phyloP scores from a whole-genome alignment of 371 early-diverging fungal genomes.

The Rhizomucor miehei region DNA sequence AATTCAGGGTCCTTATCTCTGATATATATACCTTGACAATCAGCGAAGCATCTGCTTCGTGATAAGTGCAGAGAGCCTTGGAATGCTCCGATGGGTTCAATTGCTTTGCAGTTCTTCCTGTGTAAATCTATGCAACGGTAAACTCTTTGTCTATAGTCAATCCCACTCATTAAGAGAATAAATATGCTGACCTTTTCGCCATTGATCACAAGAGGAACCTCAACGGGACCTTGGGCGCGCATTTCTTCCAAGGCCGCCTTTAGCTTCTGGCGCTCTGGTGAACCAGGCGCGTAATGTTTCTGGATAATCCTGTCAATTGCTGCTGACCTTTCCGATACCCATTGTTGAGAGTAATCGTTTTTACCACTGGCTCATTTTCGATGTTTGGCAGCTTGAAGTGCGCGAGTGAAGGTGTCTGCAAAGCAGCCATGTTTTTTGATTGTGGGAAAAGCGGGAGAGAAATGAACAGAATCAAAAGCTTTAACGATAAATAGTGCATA shows the following conservation, averaged over 20 bases:
- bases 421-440: neutral
- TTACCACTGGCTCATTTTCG: constrained; percentile 88
- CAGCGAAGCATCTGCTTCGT: constrained; percentile 74
- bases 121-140: constrained; percentile 42
- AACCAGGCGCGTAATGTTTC: constrained; percentile 79
- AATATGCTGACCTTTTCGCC: constrained; percentile 85
- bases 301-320: constrained; percentile 25
- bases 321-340: too few species aligned
- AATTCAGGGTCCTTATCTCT: neutral
- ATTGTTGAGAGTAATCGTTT: neutral
- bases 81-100: constrained; percentile 84
- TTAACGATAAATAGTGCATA: too few species aligned
- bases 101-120: constrained; percentile 72
- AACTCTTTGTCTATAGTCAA: neutral
- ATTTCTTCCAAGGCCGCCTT: constrained; percentile 78
- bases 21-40: constrained; percentile 46
- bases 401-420: constrained; percentile 56
- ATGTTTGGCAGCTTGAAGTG: constrained; percentile 80
- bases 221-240: constrained; percentile 64
- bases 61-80: constrained; percentile 77
- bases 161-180: constrained; percentile 1
- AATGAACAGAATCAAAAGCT: too few species aligned
- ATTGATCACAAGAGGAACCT: constrained; percentile 85
- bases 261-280: constrained; percentile 73
- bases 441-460: too few species aligned